Base-by-base conservation (phyloP, 768 basidiomycete genomes). In the Trametes cingulata region DNA sequence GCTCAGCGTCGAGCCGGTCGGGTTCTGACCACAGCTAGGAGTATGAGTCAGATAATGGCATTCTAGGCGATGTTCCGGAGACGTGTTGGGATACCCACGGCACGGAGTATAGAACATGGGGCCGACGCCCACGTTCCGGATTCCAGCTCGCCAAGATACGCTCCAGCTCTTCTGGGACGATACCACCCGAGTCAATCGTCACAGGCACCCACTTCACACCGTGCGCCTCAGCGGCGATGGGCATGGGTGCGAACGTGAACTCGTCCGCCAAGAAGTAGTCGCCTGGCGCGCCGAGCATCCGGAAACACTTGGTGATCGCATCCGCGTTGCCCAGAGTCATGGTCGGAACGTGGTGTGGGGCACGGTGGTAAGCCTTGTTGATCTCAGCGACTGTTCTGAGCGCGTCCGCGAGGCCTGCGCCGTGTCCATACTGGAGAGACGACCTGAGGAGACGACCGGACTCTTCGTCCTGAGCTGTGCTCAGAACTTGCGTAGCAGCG, bases 91-190 rank as follows among this genome's bases (percentile, higher is more conserved):
- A 22, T 14, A 74, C 79, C 58, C 63, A 82, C 74, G 79, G 79
- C 40, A 80, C 76, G 0, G 75, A 77, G 63, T 82, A 83, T 42
- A 83, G 68, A 15, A 84, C 75, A 57, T 81, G 78, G 1, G 82
- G 83, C 17, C 77, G 75, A 53, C 75, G 75, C 13, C 82, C 82
- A 50, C 73, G 77, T 1, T 68, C 65, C 47, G 74, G 74, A 41
- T 83, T 72, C 82, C 82, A 84, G 4, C 61, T 73, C 2, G 66
- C 65, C 22, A 84, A 61, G 15, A 78, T 65, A 2, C 68, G 65
- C 42, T 83, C 80, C 63, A 84, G 74, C 47, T 78, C 77, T n/a
- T 75, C 74, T 3, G 82, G 82, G 17, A 83, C 65, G 57, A 84
- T 67, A 2, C 82, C 82, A 41, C 75, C 73, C 35, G 74, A 73